Base-by-base conservation (phyloP, 805 yeast genomes). In the Candida orba region DNA sequence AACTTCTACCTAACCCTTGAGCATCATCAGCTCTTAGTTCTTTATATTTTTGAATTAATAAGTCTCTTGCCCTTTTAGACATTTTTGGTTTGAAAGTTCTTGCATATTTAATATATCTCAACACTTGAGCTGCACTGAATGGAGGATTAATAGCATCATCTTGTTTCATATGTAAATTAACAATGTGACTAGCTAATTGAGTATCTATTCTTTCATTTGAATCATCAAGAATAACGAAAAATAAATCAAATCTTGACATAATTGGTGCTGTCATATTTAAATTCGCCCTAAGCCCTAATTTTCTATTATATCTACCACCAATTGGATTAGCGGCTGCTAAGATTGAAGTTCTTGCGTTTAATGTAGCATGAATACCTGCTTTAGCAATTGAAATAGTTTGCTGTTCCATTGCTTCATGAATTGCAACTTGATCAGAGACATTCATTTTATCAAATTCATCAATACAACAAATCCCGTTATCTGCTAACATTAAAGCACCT, bases 381-480 rank as follows among this genome's bases (percentile, higher is more conserved):
- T 93, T 93, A 10, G 99, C 97, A 58, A 93, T 93, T 14, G 97
- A 90, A 52, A 93, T 93, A 0, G 99, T 93, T 65, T 93, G 99
- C 67, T 93, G 99, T 73, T 93, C 99, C 99, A 93, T 93, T 22
- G 98, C 99, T 69, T 93, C 99, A 68, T 93, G 99, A 68, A 93
- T 91, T 4, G 98, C 98, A 43, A 93, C 98, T 67, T 93, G 98
- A 66, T 93, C 98, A 2, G 81, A 66, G 36, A 90, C 65, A 64
- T 91, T 97, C 99, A 93, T 93, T 69, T 93, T 93, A 62, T 93
- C 99, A 56, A 93, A 93, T 68, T 93, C 99, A 64, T 93, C 99
- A 64, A 93, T 93, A 56, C 96, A 95, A 74, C 99, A 93, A 48
- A 93, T 86, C 49, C 99, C 99, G 60, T 91, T 93, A 66, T 93